Evolutionary conservation across 345 rosid species (phyloP).

Genomic region (Eutrema heterophyllum): DNA sequence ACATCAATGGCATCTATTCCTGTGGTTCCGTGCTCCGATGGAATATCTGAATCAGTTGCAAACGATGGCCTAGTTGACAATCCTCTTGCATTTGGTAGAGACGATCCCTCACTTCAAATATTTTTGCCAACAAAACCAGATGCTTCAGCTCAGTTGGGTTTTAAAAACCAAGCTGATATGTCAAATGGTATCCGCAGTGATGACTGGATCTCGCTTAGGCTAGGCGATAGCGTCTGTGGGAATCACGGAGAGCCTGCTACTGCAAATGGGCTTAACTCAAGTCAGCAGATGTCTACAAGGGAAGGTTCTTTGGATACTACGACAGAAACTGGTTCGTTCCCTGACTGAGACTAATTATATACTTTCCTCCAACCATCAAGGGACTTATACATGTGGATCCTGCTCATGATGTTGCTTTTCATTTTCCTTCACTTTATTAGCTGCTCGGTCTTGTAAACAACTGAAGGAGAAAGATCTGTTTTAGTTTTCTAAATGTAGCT

Average conservation of each 20-base stretch:
- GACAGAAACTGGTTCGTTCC: conserved; percentile 75
- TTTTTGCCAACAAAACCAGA: conserved; percentile 83
- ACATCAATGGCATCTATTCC: conserved; percentile 41
- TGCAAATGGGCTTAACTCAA: conserved; percentile 48
- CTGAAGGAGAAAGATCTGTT: conserved; percentile 7
- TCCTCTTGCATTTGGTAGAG: conserved; percentile 68
- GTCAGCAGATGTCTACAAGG: conserved; percentile 50
- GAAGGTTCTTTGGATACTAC: conserved; percentile 48
- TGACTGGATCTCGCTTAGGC: conserved; percentile 93
- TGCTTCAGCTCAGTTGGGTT: conserved; percentile 52
- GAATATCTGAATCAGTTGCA: conserved; percentile 43
- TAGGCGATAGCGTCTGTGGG: conserved; percentile 66
- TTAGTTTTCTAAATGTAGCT: background rate
- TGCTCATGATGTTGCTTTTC: conserved; percentile 8
- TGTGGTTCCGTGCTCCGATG: conserved; percentile 48
- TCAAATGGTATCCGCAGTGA: conserved; percentile 71
- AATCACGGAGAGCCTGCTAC: conserved; percentile 43
- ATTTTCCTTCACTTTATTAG: background rate
- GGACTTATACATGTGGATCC: conserved; percentile 3
- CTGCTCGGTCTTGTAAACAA: conserved; percentile 17
- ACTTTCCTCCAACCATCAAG: background rate
- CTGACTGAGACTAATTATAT: conserved; percentile 19
- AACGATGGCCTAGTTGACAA: conserved; percentile 77
- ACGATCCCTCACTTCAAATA: conserved; percentile 89
- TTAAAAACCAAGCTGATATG: conserved; percentile 59